Percentiles rank a stretch among this genome's conserved stretches.
Evolutionary conservation across 148 eudicot species (phyloP).

Genomic region (Arctostaphylos glauca): DNA sequence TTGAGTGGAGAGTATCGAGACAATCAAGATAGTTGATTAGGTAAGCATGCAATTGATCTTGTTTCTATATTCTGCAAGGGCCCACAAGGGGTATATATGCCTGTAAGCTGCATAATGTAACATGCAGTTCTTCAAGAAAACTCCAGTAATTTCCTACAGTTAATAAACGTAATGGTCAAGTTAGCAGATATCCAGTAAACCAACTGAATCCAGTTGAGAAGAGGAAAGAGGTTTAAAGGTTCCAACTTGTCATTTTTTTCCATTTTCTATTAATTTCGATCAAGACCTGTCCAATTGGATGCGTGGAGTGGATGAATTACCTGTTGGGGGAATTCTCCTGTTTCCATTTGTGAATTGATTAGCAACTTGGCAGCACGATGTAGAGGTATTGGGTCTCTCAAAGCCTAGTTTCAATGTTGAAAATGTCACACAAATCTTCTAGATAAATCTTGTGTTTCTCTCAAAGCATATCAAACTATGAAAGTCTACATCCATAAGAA

Average conservation of each 20-base stretch:
- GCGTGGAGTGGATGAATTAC: conserved; percentile 10
- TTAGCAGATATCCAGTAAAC: neutral
- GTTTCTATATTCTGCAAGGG: conserved; percentile 35
- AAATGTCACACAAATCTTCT: neutral
- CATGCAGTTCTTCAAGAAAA: conserved; percentile 41
- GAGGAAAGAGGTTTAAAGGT: neutral
- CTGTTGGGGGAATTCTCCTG: conserved; percentile 48
- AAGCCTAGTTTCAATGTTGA: conserved; percentile 14
- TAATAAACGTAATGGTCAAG: neutral
- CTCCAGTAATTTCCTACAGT: conserved; percentile 45
- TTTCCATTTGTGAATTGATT: conserved; percentile 41
- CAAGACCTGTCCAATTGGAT: neutral
- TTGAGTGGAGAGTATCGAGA: neutral
- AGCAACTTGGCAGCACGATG: conserved; percentile 40
- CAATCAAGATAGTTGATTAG: neutral
- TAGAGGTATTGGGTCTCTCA: conserved; percentile 40
- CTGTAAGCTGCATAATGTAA: conserved; percentile 39
- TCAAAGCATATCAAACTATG: neutral
- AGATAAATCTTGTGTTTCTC: neutral
- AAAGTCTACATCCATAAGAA: neutral
- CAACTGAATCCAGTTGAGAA: too few species aligned
- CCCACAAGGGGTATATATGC: conserved; percentile 40
- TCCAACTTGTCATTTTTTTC: neutral
- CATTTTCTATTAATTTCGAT: neutral
- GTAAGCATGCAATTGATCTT: conserved; percentile 4